Percentiles rank a stretch among this genome's conserved stretches.
Conservation (phyloP, 139 green algal species). For the Chlorella sp. region DNA sequence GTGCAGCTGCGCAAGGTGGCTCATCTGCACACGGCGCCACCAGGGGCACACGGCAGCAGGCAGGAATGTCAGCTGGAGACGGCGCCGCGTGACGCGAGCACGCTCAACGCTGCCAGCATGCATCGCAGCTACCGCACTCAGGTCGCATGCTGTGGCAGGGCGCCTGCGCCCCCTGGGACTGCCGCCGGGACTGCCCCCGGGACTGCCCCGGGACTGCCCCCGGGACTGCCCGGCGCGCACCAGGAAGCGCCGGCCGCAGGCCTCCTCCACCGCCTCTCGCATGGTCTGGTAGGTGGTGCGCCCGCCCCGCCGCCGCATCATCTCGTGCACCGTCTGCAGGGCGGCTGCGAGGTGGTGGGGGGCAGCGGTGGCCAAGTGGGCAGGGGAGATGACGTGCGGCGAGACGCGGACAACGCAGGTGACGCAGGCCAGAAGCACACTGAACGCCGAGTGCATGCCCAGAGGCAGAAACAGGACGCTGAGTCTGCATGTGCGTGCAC, state of each 20-base stretch:
- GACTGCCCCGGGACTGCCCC: too few relatives aligned
- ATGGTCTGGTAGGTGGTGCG: constrained; percentile 32
- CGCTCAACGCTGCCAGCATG: too few relatives aligned
- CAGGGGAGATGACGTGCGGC: neutral
- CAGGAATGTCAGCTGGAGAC: neutral
- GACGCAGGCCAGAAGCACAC: neutral
- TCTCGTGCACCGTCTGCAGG: constrained; percentile 28
- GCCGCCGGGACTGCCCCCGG: too few relatives aligned
- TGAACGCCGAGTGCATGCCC: neutral
- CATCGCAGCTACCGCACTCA: too few relatives aligned
- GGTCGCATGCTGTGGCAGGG: too few relatives aligned
- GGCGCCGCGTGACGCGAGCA: too few relatives aligned
- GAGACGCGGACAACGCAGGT: neutral
- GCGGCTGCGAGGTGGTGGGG: constrained; percentile 1
- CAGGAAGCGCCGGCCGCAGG: constrained; percentile 28
- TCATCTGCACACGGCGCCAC: constrained; percentile 29
- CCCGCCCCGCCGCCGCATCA: constrained; percentile 26
- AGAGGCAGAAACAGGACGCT: neutral
- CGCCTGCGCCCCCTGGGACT: too few relatives aligned
- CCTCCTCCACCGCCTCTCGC: constrained; percentile 36
- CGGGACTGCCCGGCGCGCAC: neutral
- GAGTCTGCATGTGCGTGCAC: neutral
- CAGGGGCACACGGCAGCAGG: too few relatives aligned
- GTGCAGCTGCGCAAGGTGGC: constrained; percentile 32
- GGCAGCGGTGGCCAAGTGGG: neutral